Base-by-base conservation (phyloP, 2,329 filamentous ascomycete genomes). In the Fusarium sp. region DNA sequence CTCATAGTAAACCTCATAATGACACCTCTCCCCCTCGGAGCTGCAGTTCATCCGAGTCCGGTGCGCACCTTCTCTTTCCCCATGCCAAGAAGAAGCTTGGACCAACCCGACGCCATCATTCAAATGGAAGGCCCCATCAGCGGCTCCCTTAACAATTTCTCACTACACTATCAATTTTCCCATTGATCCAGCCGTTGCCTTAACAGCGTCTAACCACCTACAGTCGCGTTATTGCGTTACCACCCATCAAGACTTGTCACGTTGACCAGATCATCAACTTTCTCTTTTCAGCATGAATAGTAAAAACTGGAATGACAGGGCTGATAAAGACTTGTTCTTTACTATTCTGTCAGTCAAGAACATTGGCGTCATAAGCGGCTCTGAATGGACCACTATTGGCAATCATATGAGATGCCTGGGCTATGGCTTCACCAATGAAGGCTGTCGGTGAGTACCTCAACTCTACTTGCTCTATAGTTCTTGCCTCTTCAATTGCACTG, bases 371-470 rank as follows among this genome's bases (percentile, higher is more conserved):
- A 88, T 89, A 76, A 88, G 85, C 76, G 86, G 85, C 59, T 78
- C 80, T 17, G 87, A 89, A 86, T 89, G 87, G 87, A 84, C 82
- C 27, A 86, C 82, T 39, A 88, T 89, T 71, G 87, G 87, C 65
- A 86, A 86, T 75, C 82, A 86, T 65, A 88, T 89, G 87, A 82
- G 87, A 62, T 77, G 78, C 35, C 72, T 88, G 58, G 86, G 87
- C 56, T 88, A 89, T 71, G 85, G 85, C 76, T 88, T 89, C 75
- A 88, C 87, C 19, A 88, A 89, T 79, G 86, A 89, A 75, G 87
- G 87, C 70, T 88, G 87, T 70, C 85, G 87, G 86, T 88, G 79
- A 79, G 86, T 84, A 48, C 50, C 25, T 37, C 57, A 23, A 32
- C 13, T 48, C 41, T 43, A 46, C 46, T 59, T 67, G 53, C 52